phyloP scores from a whole-genome alignment of 2,329 filamentous ascomycete genomes.

The Xylaria arbuscula region DNA sequence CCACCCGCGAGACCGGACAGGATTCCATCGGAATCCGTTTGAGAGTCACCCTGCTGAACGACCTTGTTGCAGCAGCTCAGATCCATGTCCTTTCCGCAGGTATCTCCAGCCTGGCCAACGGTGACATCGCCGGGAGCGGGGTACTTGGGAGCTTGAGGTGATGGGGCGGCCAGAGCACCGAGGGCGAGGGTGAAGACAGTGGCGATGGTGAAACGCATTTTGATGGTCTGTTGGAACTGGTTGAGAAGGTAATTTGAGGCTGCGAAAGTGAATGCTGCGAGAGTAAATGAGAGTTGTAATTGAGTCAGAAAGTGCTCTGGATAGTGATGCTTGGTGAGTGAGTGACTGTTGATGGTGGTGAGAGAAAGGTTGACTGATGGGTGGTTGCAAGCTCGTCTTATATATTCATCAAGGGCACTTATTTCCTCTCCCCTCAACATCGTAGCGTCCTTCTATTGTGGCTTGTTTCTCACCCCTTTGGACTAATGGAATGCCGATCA shows the following conservation, averaged over 20 bases:
- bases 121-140: conserved; percentile 44
- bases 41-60: conserved; percentile 44
- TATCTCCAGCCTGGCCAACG: conserved; percentile 47
- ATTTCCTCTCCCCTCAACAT: conserved; percentile 16
- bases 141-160: conserved; percentile 5
- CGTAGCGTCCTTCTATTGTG: conserved; percentile 14
- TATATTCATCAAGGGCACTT: conserved; percentile 32
- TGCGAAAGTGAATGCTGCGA: conserved; percentile 36
- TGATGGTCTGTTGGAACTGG: conserved; percentile 41
- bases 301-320: conserved; percentile 39
- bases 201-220: conserved; percentile 57
- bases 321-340: conserved; percentile 36
- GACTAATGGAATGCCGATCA: conserved; percentile 26
- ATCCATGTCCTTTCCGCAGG: conserved; percentile 47
- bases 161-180: conserved; percentile 45
- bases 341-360: conserved; percentile 39
- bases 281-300: conserved; percentile 33
- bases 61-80: conserved; percentile 52
- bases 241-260: conserved; percentile 29
- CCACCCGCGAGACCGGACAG: conserved; percentile 45
- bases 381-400: conserved; percentile 28
- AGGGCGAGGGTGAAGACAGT: conserved; percentile 52
- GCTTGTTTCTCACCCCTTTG: conserved; percentile 3
- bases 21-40: conserved; percentile 43
- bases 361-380: conserved; percentile 17